Evolutionary conservation across 306 rosid genomes (phyloP), one percentile per base, ranked within the genome.

Genomic region (Corylus avellana): DNA sequence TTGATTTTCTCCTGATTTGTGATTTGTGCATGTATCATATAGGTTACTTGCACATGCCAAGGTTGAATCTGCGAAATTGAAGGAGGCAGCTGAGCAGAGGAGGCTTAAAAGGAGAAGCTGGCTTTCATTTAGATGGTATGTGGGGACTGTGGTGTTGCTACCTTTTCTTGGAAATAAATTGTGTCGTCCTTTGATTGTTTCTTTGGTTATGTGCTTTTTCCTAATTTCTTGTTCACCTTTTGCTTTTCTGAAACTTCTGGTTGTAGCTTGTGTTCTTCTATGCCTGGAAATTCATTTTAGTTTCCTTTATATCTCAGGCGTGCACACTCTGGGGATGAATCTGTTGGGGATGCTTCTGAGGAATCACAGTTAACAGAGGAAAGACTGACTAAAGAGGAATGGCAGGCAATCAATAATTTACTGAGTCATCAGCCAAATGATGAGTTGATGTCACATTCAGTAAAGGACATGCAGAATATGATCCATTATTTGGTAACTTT

Each of bases 1-100:
- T 10, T 72, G 79, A 76, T 20, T 50, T 20, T 75, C 56, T 82
- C 44, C 71, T 66, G 46, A 78, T 32, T 84, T 50, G 48, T 71
- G 35, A 49, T 12, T 82, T 81, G 58, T 82, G 79, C 72, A 49
- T 75, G 29, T 81, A 3, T 55, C 8, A 11, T 66, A 44, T 58
- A 95, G 99, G 94, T 85, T 95, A 81, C 97, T 90, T 84, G 99
- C 98, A 17, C 99, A 93, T 85, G 99, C 99, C 55, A 95, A 93
- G 90, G 92, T 91, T 67, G 98, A 91, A 85, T 90, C 92, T 78
- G 97, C 87, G 77, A 95, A 95, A 77, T 91, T 94, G 57, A 95
- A 90, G 92, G 98, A 90, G 83, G 99, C 94, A 47, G 98, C 98
- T 66, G 96, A 90, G 77, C 94, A 83, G 86, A 91, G 89, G 84